Base-by-base conservation (phyloP, 2,329 filamentous ascomycete species). In the Hirsutella rhossiliensis region DNA sequence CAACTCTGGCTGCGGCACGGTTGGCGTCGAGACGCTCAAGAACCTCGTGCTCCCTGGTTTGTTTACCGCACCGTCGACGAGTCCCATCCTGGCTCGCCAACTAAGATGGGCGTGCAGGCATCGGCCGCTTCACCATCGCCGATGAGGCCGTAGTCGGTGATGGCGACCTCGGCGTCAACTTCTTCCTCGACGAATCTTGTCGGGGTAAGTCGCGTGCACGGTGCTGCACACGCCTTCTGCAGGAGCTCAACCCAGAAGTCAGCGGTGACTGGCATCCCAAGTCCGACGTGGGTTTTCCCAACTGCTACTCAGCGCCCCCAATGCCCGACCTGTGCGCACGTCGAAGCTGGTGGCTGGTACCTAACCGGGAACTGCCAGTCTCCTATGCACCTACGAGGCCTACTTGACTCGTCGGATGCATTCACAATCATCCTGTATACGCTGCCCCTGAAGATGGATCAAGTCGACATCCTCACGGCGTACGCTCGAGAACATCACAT, bases 161-260 rank as follows among this genome's bases (percentile, higher is more conserved):
- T 52, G 72, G 80, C 37, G 92, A 98, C 56, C 69, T 98, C 36
- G 92, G 94, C 5, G 83, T 96, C 49, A 98, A 98, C 65, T 98
- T 98, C 72, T 98, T 98, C 57, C 71, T 98, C 0, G 87, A 95
- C 48, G 80, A 92, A 54, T 69, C 73, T 41, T 83, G 80, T 50
- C 61, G 94, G 32, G 89, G 88, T 43, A 81, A 80, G 55, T 80
- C 80, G 23, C 80, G 92, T 52, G 87, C 90, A 2, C 76, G 87
- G 59, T 81, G 84, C 58, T 85, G 84, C 44, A 81, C 82, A 46
- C 80, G 82, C 48, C 71, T 90, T 44, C 71, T 98, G 38, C 72
- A 80, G 48, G 94, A 98, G 62, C 71, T 98, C 48, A 98, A 98
- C 57, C 88, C 89, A 3, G 92, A 97, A 56, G 92, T 96, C 2